Evolutionary conservation across 441 rosid species (phyloP), one percentile per base, ranked within the genome.

Genomic region (Corymbia calophylla): DNA sequence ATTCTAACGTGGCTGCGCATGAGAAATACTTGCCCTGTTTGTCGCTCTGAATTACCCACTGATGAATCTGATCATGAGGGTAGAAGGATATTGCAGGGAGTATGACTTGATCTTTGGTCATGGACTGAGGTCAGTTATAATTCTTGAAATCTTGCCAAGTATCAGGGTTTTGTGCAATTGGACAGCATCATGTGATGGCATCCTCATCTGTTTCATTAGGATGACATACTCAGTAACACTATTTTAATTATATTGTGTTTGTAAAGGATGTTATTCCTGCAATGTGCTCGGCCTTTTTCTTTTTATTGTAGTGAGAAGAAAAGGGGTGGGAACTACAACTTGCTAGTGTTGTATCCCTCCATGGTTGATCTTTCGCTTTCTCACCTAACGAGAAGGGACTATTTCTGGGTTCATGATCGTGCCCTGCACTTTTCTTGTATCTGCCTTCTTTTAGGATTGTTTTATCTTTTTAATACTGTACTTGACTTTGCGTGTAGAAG

Each of bases 1-100:
- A 98, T 98, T 87, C 53, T 95, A 32, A 97, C 97, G 9, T 98
- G 99, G 99, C 95, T 98, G 44, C 91, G 91, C 25, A 94, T 97
- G 32, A 93, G 98, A 92, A 98, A 96, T 93, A 96, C 99, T 48
- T 98, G 99, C 89, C 99, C 99, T 39, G 97, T 98, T 81, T 98
- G 99, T 92, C 96, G 99, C 17, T 91, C 93, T 88, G 98, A 97
- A 88, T 92, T 97, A 95, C 98, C 97, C 70, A 95, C 99, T 4
- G 99, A 97, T 91, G 96, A 95, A 93, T 90, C 92, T 51, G 96
- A 95, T 32, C 94, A 95, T 89, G 99, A 97, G 91, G 93, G 92
- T 93, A 95, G 96, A 93, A 97, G 93, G 94, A 90, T 73, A 56
- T 23, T 39, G 51, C 84, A 39, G 84, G 21, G 82, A 88, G 21